Conservation (phyloP, 2,329 filamentous ascomycete species). For the Dactylellina parvicollis region DNA sequence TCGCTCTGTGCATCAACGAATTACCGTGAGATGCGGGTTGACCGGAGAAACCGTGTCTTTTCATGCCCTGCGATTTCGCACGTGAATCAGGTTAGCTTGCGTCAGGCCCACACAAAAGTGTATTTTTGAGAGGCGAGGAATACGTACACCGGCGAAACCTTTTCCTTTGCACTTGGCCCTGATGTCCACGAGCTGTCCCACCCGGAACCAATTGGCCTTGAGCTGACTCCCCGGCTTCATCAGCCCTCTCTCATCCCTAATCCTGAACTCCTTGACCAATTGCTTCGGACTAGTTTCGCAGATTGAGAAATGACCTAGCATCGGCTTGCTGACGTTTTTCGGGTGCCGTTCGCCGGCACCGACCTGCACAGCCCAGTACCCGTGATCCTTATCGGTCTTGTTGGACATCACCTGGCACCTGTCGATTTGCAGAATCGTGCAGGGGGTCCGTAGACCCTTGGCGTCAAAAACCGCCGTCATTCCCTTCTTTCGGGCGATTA, state of each 20-base stretch:
- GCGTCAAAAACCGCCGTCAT: conserved; percentile 90
- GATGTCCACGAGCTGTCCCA: conserved; percentile 90
- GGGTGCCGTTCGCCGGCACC: conserved; percentile 79
- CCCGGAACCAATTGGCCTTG: conserved; percentile 87
- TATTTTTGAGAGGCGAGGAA: no score
- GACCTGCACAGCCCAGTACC: conserved; percentile 94
- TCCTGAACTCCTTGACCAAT: conserved; percentile 85
- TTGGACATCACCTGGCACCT: conserved; percentile 86
- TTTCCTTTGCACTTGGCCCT: conserved; percentile 81
- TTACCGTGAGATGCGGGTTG: conserved; percentile 95
- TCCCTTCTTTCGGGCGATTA: conserved; percentile 89
- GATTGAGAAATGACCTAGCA: conserved; percentile 86
- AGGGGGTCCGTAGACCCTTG: conserved; percentile 79
- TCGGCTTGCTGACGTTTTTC: conserved; percentile 79
- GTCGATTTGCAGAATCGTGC: conserved; percentile 93
- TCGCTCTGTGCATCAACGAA: conserved; percentile 89
- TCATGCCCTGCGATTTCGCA: conserved; percentile 77
- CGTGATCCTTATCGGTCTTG: conserved; percentile 82
- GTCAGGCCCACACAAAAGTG: not conserved
- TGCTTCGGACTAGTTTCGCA: conserved; percentile 85
- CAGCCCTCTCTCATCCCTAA: conserved; percentile 77
- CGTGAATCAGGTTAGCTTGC: no score
- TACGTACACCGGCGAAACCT: conserved; percentile 84
- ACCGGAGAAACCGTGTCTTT: conserved; percentile 87
- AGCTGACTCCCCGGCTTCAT: conserved; percentile 79